Conservation (phyloP, 106 monocot genomes). For the Allium fistulosum region DNA sequence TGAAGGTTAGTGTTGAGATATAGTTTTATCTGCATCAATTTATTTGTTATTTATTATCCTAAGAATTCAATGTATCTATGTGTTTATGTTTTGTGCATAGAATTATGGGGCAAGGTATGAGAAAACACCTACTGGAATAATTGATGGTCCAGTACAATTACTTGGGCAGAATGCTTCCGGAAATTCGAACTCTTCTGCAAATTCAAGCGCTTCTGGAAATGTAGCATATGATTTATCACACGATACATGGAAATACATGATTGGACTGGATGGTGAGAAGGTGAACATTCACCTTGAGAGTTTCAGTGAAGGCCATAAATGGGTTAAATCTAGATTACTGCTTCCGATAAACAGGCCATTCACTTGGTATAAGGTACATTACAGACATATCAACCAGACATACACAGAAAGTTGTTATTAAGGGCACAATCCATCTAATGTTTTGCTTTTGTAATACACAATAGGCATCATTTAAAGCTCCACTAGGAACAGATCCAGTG, state of each 20-base stretch:
- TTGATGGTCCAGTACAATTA: neutral
- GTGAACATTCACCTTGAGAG: neutral
- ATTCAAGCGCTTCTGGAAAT: neutral
- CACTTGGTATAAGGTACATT: neutral
- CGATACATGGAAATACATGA: neutral
- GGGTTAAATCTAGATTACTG: neutral
- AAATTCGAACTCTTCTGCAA: too few relatives aligned
- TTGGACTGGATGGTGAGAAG: neutral
- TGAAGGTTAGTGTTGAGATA: constrained; percentile 32
- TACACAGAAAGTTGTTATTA: neutral
- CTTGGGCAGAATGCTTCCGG: neutral
- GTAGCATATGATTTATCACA: neutral
- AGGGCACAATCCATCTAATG: neutral
- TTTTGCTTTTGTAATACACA: neutral
- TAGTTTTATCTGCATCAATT: neutral
- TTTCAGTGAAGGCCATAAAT: neutral
- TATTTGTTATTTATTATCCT: too few relatives aligned
- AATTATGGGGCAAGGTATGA: neutral
- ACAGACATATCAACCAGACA: neutral
- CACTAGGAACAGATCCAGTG: constrained; percentile 31
- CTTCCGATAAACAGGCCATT: neutral
- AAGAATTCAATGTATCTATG: neutral
- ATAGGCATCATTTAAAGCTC: constrained; percentile 54
- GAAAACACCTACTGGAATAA: neutral
- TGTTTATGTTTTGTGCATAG: neutral